phyloP scores from a whole-genome alignment of 1,284 basidiomycete genomes.

The Gymnopus androsaceus region DNA sequence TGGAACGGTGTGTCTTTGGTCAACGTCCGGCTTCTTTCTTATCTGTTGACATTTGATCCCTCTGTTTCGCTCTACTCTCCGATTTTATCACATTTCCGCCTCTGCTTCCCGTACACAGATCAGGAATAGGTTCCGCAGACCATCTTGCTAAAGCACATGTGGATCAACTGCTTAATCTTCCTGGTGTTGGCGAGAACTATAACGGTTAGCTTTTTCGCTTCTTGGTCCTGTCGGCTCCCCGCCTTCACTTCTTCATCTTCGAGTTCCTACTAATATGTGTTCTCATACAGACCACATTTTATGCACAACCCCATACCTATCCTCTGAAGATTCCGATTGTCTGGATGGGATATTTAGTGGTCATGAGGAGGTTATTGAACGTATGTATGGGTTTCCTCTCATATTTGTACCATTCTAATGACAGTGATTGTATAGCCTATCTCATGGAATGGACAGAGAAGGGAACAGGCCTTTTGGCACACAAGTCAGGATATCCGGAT shows the following conservation, averaged over 20 bases:
- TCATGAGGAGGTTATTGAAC: conserved; percentile 34
- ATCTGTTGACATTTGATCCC: no score
- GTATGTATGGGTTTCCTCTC: conserved; percentile 23
- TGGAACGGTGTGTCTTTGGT: conserved; percentile 50
- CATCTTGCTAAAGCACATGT: conserved; percentile 46
- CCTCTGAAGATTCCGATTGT: conserved; percentile 41
- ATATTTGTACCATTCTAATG: background rate
- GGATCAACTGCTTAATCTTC: conserved; percentile 14
- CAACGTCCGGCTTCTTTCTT: no score
- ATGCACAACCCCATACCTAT: conserved; percentile 36
- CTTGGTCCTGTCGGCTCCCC: no score
- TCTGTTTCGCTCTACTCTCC: no score
- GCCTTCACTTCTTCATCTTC: no score
- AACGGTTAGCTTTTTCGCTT: conserved; percentile 13
- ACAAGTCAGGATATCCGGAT: conserved; percentile 44
- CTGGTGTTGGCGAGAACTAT: conserved; percentile 22
- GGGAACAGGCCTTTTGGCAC: conserved; percentile 49
- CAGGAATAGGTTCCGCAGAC: no score
- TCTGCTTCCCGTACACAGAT: no score
- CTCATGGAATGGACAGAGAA: conserved; percentile 43
- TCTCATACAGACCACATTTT: conserved; percentile 51
- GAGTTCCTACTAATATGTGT: no score
- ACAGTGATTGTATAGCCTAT: conserved; percentile 35
- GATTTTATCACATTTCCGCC: no score
- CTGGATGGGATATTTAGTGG: conserved; percentile 45